Evolutionary conservation across 208 protist genomes (phyloP), one percentile per base, ranked within the genome.

Genomic region (Leishmania martiniquensis): DNA sequence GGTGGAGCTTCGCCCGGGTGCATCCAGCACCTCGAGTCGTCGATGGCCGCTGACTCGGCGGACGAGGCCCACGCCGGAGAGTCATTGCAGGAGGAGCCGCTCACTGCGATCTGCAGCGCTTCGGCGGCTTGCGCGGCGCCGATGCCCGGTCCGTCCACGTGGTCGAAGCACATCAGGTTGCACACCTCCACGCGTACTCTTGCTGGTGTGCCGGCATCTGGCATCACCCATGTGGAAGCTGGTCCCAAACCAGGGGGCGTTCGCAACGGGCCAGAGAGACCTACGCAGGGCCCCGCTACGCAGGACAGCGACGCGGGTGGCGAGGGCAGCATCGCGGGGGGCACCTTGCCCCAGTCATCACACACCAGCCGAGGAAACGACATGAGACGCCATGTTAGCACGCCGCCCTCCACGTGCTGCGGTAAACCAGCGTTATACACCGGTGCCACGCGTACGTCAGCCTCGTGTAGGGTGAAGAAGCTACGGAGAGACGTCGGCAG

Each of bases 381-480:
- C 49, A 67, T 67, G 57, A 83, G 49, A 49, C 62, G 68, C 68
- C 67, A 75, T 17, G 68, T 66, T 57, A 83, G 74, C 45, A 79
- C 74, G 37, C 80, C 80, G 0, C 65, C 57, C 52, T 65, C 80
- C 4, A 76, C 59, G 25, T 57, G 47, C 1, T 47, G 59, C 4
- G 80, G 80, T 20, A 66, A 7, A 9, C 34, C 59, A 15, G 51
- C 54, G 68, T 74, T 69, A 25, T 39, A 44, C 49, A 76, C 74
- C 4, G 74, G 52, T 2, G 51, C 44, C n/a, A 83, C 37, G 45
- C 22, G 74, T 32, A 83, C 29, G 37, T 63, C 74, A 7, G 62
- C 47, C 57, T 83, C 74, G 57, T 83, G 80, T 4, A 60, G 80
- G 0, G 51, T 66, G 13, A 83, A 83, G 52, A 83, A 83, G 49